Percentiles rank a stretch among this genome's conserved stretches.
Evolutionary conservation across 2,329 filamentous ascomycete genomes (phyloP).

Genomic region (Botryotinia convoluta): DNA sequence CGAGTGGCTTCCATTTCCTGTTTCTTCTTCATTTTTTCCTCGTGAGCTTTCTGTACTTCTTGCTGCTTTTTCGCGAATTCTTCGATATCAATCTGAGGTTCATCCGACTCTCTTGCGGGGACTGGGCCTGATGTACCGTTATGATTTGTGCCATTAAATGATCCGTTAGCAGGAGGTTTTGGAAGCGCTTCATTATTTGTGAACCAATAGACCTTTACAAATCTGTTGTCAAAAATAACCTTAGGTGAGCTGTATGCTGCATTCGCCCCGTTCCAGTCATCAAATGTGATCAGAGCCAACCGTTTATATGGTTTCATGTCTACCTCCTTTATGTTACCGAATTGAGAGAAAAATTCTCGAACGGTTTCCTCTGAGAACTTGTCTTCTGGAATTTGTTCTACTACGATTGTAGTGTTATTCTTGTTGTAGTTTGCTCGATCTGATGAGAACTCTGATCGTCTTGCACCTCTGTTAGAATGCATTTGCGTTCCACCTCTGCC

Average conservation of each 20-base stretch:
- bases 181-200: constrained; percentile 48
- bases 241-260: constrained; percentile 74
- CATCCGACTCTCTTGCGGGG: constrained; percentile 29
- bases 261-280: constrained; percentile 62
- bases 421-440: constrained; percentile 61
- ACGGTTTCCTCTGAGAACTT: constrained; percentile 64
- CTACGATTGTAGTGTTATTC: constrained; percentile 65
- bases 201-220: constrained; percentile 81
- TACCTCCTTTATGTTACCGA: constrained; percentile 64
- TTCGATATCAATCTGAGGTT: constrained; percentile 62
- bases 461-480: constrained; percentile 30
- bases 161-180: constrained; percentile 35
- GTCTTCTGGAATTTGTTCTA: constrained; percentile 75
- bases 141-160: constrained; percentile 33
- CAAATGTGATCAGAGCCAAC: constrained; percentile 68
- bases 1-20: constrained; percentile 61
- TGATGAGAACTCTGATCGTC: constrained; percentile 58
- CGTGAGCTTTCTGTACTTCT: constrained; percentile 67
- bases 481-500: constrained; percentile 27
- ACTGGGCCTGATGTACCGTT: constrained; percentile 32
- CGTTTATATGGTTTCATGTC: constrained; percentile 64
- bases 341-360: constrained; percentile 67
- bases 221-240: constrained; percentile 79
- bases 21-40: constrained; percentile 62
- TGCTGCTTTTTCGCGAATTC: constrained; percentile 67